phyloP scores from a whole-genome alignment of 2,329 filamentous ascomycete genomes.

The Hansfordia pulvinata region DNA sequence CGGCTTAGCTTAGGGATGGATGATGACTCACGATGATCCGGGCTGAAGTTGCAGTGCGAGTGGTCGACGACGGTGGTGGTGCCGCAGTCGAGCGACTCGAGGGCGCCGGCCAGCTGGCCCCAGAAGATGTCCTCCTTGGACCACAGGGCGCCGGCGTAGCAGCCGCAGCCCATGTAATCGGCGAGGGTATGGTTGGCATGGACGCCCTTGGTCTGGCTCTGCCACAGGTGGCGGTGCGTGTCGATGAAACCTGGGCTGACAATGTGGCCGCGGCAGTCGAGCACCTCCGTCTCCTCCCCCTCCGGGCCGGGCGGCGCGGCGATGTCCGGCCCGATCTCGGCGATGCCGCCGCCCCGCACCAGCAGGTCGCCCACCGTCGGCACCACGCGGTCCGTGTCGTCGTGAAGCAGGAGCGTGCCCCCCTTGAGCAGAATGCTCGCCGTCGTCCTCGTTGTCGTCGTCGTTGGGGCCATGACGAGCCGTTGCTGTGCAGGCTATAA shows the following conservation, averaged over 20 bases:
- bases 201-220: constrained; percentile 17
- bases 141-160: constrained; percentile 20
- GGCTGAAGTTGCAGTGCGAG: constrained; percentile 17
- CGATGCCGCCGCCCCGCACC: constrained; percentile 4
- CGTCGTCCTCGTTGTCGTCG: too few relatives aligned
- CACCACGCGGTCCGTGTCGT: constrained; percentile 5
- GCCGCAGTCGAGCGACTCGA: constrained; percentile 25
- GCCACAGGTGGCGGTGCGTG: constrained; percentile 31
- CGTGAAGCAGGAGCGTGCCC: constrained; percentile 7
- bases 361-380: constrained; percentile 7
- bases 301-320: background rate
- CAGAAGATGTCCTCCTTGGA: constrained; percentile 29
- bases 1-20: constrained; percentile 4
- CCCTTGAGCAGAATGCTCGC: constrained; percentile 7
- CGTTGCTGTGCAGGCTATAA: too few relatives aligned
- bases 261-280: constrained; percentile 25
- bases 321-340: constrained; percentile 5
- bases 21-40: constrained; percentile 15
- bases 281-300: constrained; percentile 9
- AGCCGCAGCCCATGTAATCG: constrained; percentile 17
- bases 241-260: constrained; percentile 27
- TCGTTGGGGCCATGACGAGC: too few relatives aligned
- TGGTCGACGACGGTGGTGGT: constrained; percentile 27
- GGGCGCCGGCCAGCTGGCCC: constrained; percentile 24
- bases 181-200: constrained; percentile 11